Percentiles rank a stretch among this genome's conserved stretches.
Conservation (phyloP, 148 eudicot genomes). For the Fallopia convolvulus region DNA sequence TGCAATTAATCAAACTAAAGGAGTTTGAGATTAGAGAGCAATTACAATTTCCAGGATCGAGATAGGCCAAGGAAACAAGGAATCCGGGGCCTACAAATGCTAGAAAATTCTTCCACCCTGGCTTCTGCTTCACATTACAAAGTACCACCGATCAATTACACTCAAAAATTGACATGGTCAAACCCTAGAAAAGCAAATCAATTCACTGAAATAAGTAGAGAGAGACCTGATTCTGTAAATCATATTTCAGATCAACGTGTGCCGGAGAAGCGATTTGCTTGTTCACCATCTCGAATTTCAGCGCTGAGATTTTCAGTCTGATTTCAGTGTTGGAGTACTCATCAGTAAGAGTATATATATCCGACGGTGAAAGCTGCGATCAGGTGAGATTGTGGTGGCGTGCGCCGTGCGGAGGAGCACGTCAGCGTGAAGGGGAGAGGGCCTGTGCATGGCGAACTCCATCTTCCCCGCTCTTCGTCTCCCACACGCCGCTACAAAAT, state of each 20-base stretch:
- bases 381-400: neutral
- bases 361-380: neutral
- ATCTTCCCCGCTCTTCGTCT: neutral
- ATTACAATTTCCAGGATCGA: conserved; percentile 78
- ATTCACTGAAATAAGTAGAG: neutral
- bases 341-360: neutral
- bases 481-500: too few species aligned
- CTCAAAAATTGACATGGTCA: neutral
- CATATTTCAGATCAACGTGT: neutral
- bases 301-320: neutral
- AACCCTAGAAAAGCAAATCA: neutral
- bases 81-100: conserved; percentile 81
- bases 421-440: neutral
- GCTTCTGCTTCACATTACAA: neutral
- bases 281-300: neutral
- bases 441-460: neutral
- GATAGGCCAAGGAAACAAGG: conserved; percentile 64
- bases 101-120: conserved; percentile 31
- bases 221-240: neutral
- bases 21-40: neutral
- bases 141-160: neutral
- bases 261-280: neutral
- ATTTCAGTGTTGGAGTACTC: neutral
- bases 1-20: neutral
- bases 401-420: neutral